Conservation (phyloP, 306 rosid genomes). For the Rubus idaeus region DNA sequence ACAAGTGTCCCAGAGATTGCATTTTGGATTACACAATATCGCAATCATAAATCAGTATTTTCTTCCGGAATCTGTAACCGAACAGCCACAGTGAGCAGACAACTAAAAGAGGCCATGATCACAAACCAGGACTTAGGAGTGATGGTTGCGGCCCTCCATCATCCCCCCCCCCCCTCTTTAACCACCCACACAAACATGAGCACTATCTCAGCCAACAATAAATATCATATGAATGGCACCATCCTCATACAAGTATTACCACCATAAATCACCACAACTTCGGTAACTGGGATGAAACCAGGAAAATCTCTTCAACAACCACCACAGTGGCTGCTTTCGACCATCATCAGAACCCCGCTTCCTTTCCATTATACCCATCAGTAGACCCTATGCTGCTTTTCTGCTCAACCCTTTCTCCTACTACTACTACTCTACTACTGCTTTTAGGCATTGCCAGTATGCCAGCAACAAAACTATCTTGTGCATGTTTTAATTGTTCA, state of each 20-base stretch:
- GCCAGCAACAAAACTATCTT: background rate
- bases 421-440: background rate
- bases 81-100: background rate
- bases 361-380: conserved; percentile 4
- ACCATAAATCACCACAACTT: background rate
- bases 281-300: background rate
- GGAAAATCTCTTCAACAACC: background rate
- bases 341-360: background rate
- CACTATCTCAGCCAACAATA: background rate
- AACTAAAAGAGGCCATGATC: background rate
- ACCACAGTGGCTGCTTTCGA: background rate
- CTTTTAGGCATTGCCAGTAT: background rate
- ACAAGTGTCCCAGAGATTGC: background rate
- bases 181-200: background rate
- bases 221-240: background rate
- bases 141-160: background rate
- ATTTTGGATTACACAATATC: background rate
- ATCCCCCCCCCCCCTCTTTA: background rate
- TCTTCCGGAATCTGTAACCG: background rate
- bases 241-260: background rate
- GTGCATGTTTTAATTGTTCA: background rate
- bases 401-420: background rate
- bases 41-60: background rate
- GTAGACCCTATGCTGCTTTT: background rate
- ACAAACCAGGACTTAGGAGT: background rate